These are phyloP conservation scores for Populus deltoides DNA, from an alignment of 345 rosid species.

Conservation along the genomic window DNA sequence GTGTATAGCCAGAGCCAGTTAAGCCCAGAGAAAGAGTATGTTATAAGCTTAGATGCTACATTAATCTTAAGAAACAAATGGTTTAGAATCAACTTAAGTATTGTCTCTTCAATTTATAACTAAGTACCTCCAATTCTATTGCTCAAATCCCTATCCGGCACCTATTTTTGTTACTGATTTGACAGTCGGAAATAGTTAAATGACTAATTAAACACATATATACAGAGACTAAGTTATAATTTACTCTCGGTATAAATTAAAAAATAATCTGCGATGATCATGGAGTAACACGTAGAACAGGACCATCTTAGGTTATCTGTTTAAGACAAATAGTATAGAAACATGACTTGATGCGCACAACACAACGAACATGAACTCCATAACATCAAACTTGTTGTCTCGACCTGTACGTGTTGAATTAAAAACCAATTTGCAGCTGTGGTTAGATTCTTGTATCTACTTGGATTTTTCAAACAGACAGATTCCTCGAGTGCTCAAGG, in stretches of 20 bases:
- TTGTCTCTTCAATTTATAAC: too few species aligned
- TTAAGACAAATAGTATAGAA: conserved; percentile 2
- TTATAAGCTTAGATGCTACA: neutral
- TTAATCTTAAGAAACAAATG: too few species aligned
- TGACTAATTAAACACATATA: too few species aligned
- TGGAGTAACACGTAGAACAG: neutral
- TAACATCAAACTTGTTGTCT: conserved; percentile 19
- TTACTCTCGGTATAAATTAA: neutral
- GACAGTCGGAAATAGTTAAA: too few species aligned
- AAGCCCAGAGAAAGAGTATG: neutral
- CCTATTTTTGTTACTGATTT: neutral
- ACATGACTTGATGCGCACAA: neutral
- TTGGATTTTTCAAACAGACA: conserved; percentile 24
- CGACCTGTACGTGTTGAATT: conserved; percentile 14
- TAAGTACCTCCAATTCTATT: too few species aligned
- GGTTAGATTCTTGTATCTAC: conserved; percentile 6
- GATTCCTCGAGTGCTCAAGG: conserved; percentile 26
- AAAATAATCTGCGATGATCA: neutral
- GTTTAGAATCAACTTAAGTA: too few species aligned
- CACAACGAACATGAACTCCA: conserved; percentile 21
- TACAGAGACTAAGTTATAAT: neutral
- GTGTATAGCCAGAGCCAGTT: too few species aligned
- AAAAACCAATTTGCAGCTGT: neutral
- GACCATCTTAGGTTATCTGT: conserved; percentile 21
- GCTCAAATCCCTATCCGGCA: neutral